These are phyloP conservation scores for Fusarium longipes DNA, from an alignment of 2,329 filamentous ascomycete species.

Conservation along the genomic window DNA sequence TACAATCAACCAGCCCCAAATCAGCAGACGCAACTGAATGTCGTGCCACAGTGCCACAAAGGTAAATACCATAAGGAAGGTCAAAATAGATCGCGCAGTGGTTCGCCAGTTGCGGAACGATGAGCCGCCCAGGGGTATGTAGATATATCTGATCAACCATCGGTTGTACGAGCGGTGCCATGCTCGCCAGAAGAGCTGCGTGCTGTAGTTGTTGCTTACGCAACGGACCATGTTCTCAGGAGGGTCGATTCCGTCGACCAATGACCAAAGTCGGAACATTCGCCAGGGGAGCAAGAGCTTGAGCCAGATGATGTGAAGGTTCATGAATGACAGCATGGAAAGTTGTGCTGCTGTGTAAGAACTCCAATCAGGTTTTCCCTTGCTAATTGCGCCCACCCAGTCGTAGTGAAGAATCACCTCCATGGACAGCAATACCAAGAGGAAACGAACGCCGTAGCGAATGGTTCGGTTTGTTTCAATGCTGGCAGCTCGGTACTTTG, in stretches of 20 bases:
- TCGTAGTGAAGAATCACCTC: slow-evolving; percentile 91
- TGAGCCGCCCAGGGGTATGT: slow-evolving; percentile 86
- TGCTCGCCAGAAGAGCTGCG: slow-evolving; percentile 90
- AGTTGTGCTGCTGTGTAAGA: slow-evolving; percentile 89
- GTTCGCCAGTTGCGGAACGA: slow-evolving; percentile 59
- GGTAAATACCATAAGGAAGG: slow-evolving; percentile 88
- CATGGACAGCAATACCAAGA: slow-evolving; percentile 85
- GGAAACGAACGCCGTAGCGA: slow-evolving; percentile 85
- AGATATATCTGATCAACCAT: slow-evolving; percentile 94
- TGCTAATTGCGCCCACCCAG: slow-evolving; percentile 93
- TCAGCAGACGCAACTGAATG: slow-evolving; percentile 86
- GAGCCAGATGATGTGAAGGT: slow-evolving; percentile 96
- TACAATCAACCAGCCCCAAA: slow-evolving; percentile 98
- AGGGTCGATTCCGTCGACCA: slow-evolving; percentile 90
- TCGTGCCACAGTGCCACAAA: slow-evolving; percentile 99
- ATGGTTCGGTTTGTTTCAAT: slow-evolving; percentile 77
- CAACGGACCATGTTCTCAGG: slow-evolving; percentile 99
- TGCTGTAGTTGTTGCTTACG: slow-evolving; percentile 93
- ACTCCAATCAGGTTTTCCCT: slow-evolving; percentile 81
- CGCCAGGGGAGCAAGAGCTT: slow-evolving; percentile 97
- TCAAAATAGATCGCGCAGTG: slow-evolving; percentile 71
- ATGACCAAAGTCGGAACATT: slow-evolving; percentile 97
- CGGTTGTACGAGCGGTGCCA: slow-evolving; percentile 98
- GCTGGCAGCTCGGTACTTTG: slow-evolving; percentile 76
- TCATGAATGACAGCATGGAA: slow-evolving; percentile 92